These are phyloP conservation scores for Microthyrium microscopicum DNA, from an alignment of 2,329 filamentous ascomycete species.

Conservation along the genomic window DNA sequence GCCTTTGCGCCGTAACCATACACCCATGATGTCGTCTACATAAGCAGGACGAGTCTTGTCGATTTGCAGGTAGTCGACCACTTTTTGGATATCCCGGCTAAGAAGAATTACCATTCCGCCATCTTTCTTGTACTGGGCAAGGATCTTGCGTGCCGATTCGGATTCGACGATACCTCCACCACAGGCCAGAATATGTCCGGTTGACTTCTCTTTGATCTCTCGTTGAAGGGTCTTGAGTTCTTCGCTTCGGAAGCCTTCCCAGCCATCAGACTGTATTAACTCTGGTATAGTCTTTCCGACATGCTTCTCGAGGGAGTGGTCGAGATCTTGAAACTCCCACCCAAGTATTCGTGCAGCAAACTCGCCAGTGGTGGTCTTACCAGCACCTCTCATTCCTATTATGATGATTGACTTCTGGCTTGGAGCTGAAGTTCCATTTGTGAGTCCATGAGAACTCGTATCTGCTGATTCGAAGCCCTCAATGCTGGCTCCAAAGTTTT, in stretches of 20 bases:
- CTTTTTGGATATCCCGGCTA: slow-evolving; percentile 70
- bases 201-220: slow-evolving; percentile 56
- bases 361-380: slow-evolving; percentile 82
- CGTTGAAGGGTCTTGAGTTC: slow-evolving; percentile 61
- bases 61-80: slow-evolving; percentile 73
- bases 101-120: slow-evolving; percentile 79
- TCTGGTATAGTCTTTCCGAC: slow-evolving; percentile 67
- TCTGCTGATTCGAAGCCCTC: slow-evolving; percentile 50
- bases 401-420: slow-evolving; percentile 63
- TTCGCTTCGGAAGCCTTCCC: slow-evolving; percentile 72
- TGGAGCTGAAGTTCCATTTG: slow-evolving; percentile 20
- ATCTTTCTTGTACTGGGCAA: slow-evolving; percentile 53
- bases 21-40: slow-evolving; percentile 76
- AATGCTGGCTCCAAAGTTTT: slow-evolving; percentile 61
- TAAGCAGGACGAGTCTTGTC: slow-evolving; percentile 90
- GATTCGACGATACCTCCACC: slow-evolving; percentile 88
- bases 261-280: slow-evolving; percentile 62
- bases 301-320: slow-evolving; percentile 65
- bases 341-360: slow-evolving; percentile 67
- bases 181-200: slow-evolving; percentile 74
- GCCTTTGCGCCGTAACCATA: slow-evolving; percentile 75
- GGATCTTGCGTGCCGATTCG: slow-evolving; percentile 57
- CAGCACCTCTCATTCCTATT: slow-evolving; percentile 92
- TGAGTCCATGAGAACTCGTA: slow-evolving; percentile 18
- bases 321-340: slow-evolving; percentile 70